Conservation (phyloP, 495 filamentous ascomycete species). For the Lepraria neglecta region DNA sequence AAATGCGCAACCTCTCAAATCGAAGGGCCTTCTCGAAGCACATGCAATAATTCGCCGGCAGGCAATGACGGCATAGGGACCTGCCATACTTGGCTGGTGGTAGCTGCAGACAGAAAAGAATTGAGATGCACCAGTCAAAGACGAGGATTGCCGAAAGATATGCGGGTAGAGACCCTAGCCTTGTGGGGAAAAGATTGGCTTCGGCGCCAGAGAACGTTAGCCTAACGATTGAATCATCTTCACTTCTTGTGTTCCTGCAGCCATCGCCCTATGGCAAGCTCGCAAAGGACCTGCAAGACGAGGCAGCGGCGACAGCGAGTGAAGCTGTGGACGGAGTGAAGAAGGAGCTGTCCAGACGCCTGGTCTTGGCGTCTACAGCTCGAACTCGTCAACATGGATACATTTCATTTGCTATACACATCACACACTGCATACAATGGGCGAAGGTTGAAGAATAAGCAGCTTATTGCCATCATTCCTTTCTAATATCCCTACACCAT, state of each 20-base stretch:
- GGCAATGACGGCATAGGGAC: conserved; percentile 6
- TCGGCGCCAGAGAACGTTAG: not conserved
- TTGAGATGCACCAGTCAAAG: conserved; percentile 13
- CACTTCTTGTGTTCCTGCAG: not conserved
- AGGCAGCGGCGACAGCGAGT: not conserved
- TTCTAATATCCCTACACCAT: too few species aligned
- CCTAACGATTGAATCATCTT: not conserved
- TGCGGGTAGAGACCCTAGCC: conserved; percentile 4
- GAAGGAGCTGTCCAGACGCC: too few species aligned
- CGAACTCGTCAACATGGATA: too few species aligned
- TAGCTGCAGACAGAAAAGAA: not conserved
- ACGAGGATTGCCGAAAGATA: conserved; percentile 1
- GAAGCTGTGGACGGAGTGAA: not conserved
- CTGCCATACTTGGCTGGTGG: not conserved
- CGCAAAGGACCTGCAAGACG: not conserved
- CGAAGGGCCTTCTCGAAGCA: not conserved
- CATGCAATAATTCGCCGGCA: not conserved
- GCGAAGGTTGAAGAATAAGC: too few species aligned
- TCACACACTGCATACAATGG: too few species aligned
- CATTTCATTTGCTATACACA: too few species aligned
- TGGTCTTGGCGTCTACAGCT: not conserved
- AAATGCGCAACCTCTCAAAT: not conserved
- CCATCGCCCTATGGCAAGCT: not conserved
- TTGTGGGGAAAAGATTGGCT: conserved; percentile 1
- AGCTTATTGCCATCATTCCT: too few species aligned